A percentile compares a stretch with the other conserved stretches of the same genome.
These are phyloP conservation scores for Jackrogersella multiformis DNA, from an alignment of 495 filamentous ascomycete genomes.

Conservation along the genomic window DNA sequence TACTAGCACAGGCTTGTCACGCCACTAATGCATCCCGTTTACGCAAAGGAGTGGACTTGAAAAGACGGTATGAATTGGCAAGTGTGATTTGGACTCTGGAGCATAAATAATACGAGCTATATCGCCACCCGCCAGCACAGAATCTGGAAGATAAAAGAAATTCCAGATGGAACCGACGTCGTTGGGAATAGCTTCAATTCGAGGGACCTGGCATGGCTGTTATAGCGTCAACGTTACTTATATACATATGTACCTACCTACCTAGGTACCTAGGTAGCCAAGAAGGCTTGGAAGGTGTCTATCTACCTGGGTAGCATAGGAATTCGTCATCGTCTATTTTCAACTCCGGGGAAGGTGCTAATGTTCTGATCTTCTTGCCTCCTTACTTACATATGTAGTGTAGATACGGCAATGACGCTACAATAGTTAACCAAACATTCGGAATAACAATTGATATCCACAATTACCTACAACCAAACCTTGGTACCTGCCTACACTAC, in stretches of 20 bases:
- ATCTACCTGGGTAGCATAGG: too few relatives aligned
- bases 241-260: too few relatives aligned
- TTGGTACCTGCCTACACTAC: too few relatives aligned
- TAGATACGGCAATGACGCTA: constrained; percentile 3
- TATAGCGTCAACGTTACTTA: too few relatives aligned
- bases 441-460: constrained; percentile 2
- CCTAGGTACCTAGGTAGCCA: too few relatives aligned
- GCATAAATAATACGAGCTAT: constrained; percentile 21
- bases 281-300: too few relatives aligned
- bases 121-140: constrained; percentile 9
- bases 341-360: too few relatives aligned
- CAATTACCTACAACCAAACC: too few relatives aligned
- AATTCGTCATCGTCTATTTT: too few relatives aligned
- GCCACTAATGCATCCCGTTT: constrained; percentile 37
- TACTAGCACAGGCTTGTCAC: constrained; percentile 34
- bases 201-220: background rate
- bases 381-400: constrained; percentile 10
- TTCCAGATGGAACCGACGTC: constrained; percentile 8
- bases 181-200: constrained; percentile 36
- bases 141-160: background rate
- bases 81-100: constrained; percentile 11
- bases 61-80: constrained; percentile 34
- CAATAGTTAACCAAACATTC: background rate
- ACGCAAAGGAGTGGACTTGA: constrained; percentile 26
- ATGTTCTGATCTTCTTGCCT: too few relatives aligned